Evolutionary conservation across 163 green algal species (phyloP), one percentile per base, ranked within the genome.

Genomic region (Chlorella variabilis): DNA sequence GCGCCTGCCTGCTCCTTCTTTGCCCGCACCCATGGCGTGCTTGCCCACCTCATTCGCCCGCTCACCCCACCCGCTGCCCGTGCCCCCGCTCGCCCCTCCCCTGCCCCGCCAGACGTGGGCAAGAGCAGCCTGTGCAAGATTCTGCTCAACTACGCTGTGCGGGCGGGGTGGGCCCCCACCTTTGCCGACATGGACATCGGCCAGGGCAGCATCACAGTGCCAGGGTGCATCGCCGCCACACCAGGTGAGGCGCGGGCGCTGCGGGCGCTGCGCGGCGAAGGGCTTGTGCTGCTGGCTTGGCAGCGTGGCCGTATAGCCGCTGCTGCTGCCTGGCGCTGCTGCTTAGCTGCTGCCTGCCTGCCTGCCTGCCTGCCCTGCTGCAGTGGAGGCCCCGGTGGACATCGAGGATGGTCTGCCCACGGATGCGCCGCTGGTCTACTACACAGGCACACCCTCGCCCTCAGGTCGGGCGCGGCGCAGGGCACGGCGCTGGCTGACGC

Each of bases 151-250:
- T 99, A 97, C 85, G 96, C 93, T 11, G 92, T 97, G 51, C 90
- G 95, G 6, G 76, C 61, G 1, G 88, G 86, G 27, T 95, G 91
- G 85, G 73, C 88, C 0, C 94, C 96, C 23, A 91, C 89, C 0
- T 93, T 95, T 51, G 91, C 96, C 18, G 96, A 99, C 84, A 87
- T 99, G 34, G 96, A 99, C 86, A 93, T 99, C 45, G 96, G 93
- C 2, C 93, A 97, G 84, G 93, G 93, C 58, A 88, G 79, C 80
- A 88, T 97, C 20, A 95, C 94, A 2, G 87, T 87, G 17, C 95
- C 95, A 1, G 95, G 94, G 56, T 94, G 89, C 76, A 85, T 98
- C 11, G 87, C 91, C 7, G 95, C 95, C 2, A 94, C 91, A 15
- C 93, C 94, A 3, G 58, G 75, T 73, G 38, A 1, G 49, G 15